Percentiles rank a stretch among this genome's conserved stretches.
phyloP scores from a whole-genome alignment of 345 rosid species.

The Excoecaria agallocha region DNA sequence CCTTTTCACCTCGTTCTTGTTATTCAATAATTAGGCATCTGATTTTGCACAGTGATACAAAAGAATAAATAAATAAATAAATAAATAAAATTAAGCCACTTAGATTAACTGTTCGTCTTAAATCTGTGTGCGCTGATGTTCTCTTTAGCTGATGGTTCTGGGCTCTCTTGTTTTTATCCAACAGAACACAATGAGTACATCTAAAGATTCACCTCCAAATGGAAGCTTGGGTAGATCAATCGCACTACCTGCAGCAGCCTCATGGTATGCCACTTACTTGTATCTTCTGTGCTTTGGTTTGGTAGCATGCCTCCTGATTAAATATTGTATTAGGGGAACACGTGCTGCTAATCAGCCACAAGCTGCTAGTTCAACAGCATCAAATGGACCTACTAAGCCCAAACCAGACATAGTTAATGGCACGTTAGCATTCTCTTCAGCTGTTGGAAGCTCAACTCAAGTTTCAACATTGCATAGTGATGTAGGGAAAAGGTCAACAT shows the following conservation, averaged over 20 bases:
- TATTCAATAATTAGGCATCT: not conserved
- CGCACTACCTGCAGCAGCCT: conserved; percentile 82
- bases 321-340: conserved; percentile 47
- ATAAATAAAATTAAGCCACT: not conserved
- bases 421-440: conserved; percentile 40
- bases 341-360: conserved; percentile 48
- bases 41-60: not conserved
- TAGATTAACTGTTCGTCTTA: not conserved
- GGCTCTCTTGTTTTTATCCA: conserved; percentile 13
- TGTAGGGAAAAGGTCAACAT: conserved; percentile 18
- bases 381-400: conserved; percentile 54
- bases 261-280: conserved; percentile 52
- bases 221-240: conserved; percentile 53
- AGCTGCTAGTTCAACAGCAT: conserved; percentile 32
- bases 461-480: conserved; percentile 19
- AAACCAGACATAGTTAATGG: conserved; percentile 38
- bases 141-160: not conserved
- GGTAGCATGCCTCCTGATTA: conserved; percentile 19
- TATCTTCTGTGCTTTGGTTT: not conserved
- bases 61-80: not conserved
- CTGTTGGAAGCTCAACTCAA: conserved; percentile 42
- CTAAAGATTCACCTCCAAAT: conserved; percentile 59
- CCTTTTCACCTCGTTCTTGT: not conserved
- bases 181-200: conserved; percentile 41
- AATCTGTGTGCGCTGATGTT: not conserved